Evolutionary conservation across 805 yeast species (phyloP).

Genomic region (Wickerhamomyces ciferrii): DNA sequence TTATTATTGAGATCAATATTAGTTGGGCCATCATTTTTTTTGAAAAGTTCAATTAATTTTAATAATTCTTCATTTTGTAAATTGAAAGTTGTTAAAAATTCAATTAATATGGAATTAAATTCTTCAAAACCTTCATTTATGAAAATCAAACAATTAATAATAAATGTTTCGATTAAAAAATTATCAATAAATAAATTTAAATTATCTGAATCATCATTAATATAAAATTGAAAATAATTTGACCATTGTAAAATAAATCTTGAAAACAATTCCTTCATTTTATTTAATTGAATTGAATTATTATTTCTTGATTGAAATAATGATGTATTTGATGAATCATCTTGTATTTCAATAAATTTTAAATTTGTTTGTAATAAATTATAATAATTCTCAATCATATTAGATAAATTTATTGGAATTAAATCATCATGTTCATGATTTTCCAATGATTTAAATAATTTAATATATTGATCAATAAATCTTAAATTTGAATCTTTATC

Average conservation of each 20-base stretch:
- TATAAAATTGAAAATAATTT: background rate
- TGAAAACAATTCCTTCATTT: background rate
- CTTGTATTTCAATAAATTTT: background rate
- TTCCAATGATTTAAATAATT: constrained; percentile 4
- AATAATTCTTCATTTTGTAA: background rate
- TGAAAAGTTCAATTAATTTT: constrained; percentile 1
- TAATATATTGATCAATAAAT: constrained; percentile 12
- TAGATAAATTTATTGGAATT: background rate
- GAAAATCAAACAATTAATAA: constrained; percentile 8
- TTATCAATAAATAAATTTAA: constrained; percentile 12
- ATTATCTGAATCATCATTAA: too few relatives aligned
- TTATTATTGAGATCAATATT: too few relatives aligned
- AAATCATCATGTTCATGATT: background rate
- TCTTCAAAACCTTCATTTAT: constrained; percentile 11
- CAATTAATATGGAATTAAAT: constrained; percentile 6
- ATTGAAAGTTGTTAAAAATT: constrained; percentile 1
- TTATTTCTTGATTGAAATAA: too few relatives aligned
- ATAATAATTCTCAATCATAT: background rate
- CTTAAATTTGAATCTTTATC: constrained; percentile 14
- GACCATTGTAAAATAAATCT: background rate
- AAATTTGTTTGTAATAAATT: background rate
- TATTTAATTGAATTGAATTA: background rate
- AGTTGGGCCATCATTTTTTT: background rate
- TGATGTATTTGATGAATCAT: too few relatives aligned
- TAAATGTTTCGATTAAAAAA: constrained; percentile 8